Evolutionary conservation across 306 rosid species (phyloP).

Genomic region (Cicer arietinum): DNA sequence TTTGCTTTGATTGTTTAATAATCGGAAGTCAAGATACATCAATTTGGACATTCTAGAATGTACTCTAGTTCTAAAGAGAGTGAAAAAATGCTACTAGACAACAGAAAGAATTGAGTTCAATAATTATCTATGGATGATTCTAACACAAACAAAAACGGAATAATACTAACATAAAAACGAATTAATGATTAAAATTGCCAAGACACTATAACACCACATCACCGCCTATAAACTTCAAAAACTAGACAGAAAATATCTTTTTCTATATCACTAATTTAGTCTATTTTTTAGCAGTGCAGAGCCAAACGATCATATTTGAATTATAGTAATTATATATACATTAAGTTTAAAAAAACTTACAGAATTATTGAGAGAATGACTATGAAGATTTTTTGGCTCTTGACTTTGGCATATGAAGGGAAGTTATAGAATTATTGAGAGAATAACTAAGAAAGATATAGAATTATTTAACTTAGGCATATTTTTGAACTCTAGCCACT

Average conservation of each 20-base stretch:
- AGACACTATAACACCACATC: background rate
- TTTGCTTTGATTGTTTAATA: background rate
- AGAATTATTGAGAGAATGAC: background rate
- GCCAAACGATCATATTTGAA: background rate
- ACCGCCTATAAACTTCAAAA: background rate
- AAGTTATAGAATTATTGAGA: no score
- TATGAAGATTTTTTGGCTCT: background rate
- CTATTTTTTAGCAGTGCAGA: background rate
- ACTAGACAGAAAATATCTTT: background rate
- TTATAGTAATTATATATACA: background rate
- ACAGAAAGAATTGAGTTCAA: background rate
- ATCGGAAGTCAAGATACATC: background rate
- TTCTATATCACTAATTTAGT: background rate
- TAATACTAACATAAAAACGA: background rate
- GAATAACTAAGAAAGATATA: no score
- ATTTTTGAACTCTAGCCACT: no score
- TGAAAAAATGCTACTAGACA: background rate
- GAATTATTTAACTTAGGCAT: no score
- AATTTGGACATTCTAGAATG: constrained; percentile 1
- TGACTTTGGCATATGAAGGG: background rate
- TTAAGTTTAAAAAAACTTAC: background rate
- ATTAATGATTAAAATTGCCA: background rate
- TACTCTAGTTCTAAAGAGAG: background rate
- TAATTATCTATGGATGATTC: background rate
- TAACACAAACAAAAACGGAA: background rate